These are phyloP conservation scores for Aspergillus unguis DNA, from an alignment of 2,329 filamentous ascomycete genomes.

Conservation along the genomic window DNA sequence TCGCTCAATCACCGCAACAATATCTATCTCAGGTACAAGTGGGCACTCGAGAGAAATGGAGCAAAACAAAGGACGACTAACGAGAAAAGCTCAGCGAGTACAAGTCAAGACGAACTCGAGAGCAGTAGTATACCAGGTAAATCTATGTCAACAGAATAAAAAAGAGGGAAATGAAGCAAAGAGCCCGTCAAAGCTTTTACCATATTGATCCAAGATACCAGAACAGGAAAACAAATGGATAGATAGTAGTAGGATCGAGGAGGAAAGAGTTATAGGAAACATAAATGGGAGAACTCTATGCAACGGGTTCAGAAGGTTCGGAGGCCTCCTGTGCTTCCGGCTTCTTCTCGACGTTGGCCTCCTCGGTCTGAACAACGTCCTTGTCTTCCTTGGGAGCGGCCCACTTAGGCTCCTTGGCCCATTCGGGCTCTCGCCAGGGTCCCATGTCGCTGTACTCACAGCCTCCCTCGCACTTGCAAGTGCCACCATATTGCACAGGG, in stretches of 20 bases:
- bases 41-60: slow-evolving; percentile 7
- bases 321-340: slow-evolving; percentile 25
- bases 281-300: slow-evolving; percentile 23
- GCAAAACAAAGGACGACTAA: slow-evolving; percentile 1
- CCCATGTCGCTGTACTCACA: slow-evolving; percentile 85
- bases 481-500: slow-evolving; percentile 79
- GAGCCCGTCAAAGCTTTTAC: slow-evolving; percentile 13
- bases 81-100: neutral
- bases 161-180: slow-evolving; percentile 8
- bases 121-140: slow-evolving; percentile 8
- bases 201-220: slow-evolving; percentile 22
- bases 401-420: slow-evolving; percentile 45
- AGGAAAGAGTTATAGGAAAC: neutral
- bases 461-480: slow-evolving; percentile 75
- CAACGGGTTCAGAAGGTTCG: slow-evolving; percentile 22
- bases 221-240: slow-evolving; percentile 1
- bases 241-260: slow-evolving; percentile 2
- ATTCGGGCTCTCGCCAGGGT: slow-evolving; percentile 65
- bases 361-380: slow-evolving; percentile 24
- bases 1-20: slow-evolving; percentile 14
- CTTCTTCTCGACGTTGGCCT: slow-evolving; percentile 27
- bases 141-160: slow-evolving; percentile 12
- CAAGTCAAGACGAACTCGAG: neutral
- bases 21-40: slow-evolving; percentile 13
- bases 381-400: slow-evolving; percentile 30